phyloP scores from a whole-genome alignment of 176 grass and related monocot genomes.

The Panicum miliaceum region DNA sequence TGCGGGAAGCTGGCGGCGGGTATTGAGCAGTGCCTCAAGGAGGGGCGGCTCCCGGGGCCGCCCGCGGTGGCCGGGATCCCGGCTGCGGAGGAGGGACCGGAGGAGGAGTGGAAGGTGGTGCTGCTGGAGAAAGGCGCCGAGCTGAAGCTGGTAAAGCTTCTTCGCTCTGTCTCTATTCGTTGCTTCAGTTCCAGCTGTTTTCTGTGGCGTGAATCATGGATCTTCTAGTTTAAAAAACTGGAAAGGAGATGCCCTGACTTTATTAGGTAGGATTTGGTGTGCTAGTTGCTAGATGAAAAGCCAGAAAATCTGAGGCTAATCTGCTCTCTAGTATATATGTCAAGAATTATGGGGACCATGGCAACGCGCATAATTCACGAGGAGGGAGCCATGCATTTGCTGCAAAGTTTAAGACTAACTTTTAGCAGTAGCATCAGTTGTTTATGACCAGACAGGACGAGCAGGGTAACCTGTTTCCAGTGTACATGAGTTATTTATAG shows the following conservation, averaged over 20 bases:
- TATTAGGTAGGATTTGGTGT: neutral
- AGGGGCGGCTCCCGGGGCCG: conserved; percentile 37
- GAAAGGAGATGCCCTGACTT: neutral
- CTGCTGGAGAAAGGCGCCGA: conserved; percentile 59
- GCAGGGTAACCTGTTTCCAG: neutral
- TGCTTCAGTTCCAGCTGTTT: neutral
- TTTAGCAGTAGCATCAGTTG: neutral
- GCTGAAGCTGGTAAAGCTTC: conserved; percentile 54
- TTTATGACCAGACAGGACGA: conserved; percentile 11
- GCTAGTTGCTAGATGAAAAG: neutral
- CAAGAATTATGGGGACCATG: neutral
- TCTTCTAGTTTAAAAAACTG: neutral
- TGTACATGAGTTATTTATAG: neutral
- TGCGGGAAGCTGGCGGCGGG: conserved; percentile 55
- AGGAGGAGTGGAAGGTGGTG: conserved; percentile 51
- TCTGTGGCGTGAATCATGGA: neutral
- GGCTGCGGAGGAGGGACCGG: conserved; percentile 1
- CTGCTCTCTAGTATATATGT: neutral
- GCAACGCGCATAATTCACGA: neutral
- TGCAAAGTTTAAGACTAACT: neutral
- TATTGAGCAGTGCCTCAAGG: conserved; percentile 45
- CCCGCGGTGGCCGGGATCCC: conserved; percentile 39
- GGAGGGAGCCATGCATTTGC: conserved; percentile 13
- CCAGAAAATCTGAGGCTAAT: neutral
- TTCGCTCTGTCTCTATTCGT: neutral